phyloP scores from a whole-genome alignment of 2,329 filamentous ascomycete genomes.

The Pezicula radicicola region DNA sequence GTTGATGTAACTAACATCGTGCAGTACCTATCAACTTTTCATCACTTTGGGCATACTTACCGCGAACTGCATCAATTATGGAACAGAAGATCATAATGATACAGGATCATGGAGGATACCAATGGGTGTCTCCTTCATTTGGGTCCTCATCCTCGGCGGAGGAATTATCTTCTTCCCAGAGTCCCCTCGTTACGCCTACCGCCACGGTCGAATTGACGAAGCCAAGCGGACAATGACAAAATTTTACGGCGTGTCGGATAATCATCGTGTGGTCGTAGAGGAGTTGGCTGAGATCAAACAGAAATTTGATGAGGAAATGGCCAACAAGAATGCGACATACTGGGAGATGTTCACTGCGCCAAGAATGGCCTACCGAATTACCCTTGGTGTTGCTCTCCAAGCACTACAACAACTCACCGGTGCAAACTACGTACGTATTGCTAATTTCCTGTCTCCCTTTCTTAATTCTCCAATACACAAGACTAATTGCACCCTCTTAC shows the following conservation, averaged over 20 bases:
- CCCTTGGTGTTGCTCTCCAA: constrained; percentile 61
- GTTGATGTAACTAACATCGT: constrained; percentile 46
- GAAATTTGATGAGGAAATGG: constrained; percentile 71
- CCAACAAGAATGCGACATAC: constrained; percentile 44
- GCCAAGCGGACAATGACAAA: constrained; percentile 45
- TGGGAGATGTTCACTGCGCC: constrained; percentile 56
- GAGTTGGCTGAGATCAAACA: constrained; percentile 38
- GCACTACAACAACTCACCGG: constrained; percentile 68
- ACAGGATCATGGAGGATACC: constrained; percentile 58
- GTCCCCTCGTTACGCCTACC: constrained; percentile 50
- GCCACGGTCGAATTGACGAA: constrained; percentile 35
- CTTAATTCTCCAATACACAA: too few species aligned
- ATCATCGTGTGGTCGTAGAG: constrained; percentile 29
- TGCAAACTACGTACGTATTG: constrained; percentile 39
- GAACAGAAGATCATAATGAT: constrained; percentile 30
- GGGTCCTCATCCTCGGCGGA: constrained; percentile 47
- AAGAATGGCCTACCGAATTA: constrained; percentile 58
- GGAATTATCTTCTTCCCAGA: constrained; percentile 53
- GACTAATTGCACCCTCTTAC: too few species aligned
- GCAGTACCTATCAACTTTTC: constrained; percentile 58
- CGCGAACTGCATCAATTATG: constrained; percentile 51
- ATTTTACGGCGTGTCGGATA: constrained; percentile 39
- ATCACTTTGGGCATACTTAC: constrained; percentile 66
- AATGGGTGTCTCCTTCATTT: constrained; percentile 50
- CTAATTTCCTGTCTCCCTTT: too few species aligned